A percentile compares a stretch with the other conserved stretches of the same genome.
Conservation (phyloP, 2,329 filamentous ascomycete species). For the Cladophialophora yegresii region DNA sequence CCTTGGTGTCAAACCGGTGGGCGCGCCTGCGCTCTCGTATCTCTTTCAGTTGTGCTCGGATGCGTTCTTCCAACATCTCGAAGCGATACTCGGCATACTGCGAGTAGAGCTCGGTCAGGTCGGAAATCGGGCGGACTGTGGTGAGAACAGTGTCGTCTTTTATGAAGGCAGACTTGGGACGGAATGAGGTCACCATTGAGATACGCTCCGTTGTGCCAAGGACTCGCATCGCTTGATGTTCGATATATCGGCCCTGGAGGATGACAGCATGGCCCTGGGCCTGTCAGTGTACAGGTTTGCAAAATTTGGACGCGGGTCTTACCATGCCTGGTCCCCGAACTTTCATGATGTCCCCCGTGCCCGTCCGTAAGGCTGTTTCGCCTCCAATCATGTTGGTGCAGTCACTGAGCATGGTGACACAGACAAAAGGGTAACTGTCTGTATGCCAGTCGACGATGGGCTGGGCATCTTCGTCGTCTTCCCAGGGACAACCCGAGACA, state of each 20-base stretch:
- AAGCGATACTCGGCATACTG: constrained; percentile 65
- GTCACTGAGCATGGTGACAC: constrained; percentile 56
- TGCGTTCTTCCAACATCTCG: constrained; percentile 62
- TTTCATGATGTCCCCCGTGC: constrained; percentile 50
- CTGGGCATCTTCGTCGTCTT: constrained; percentile 36
- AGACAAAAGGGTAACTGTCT: constrained; percentile 56
- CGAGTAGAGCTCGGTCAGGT: constrained; percentile 60
- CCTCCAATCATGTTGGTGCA: constrained; percentile 53
- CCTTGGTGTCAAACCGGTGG: constrained; percentile 40
- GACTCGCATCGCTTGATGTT: constrained; percentile 63
- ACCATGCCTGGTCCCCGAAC: constrained; percentile 50
- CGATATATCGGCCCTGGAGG: constrained; percentile 70
- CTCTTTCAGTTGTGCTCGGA: constrained; percentile 50
- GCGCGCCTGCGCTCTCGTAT: constrained; percentile 40
- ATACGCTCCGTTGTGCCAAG: constrained; percentile 63
- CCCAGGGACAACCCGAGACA: constrained; percentile 34
- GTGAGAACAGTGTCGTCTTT: constrained; percentile 64
- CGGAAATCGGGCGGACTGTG: constrained; percentile 61
- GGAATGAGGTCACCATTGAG: constrained; percentile 66
- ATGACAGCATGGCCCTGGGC: constrained; percentile 63
- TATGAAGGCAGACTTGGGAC: constrained; percentile 57
- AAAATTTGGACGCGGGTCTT: constrained; percentile 25
- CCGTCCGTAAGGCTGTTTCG: constrained; percentile 64
- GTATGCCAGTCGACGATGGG: constrained; percentile 54
- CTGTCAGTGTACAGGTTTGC: constrained; percentile 10